Evolutionary conservation across 441 rosid species (phyloP).

Genomic region (California macrophylla): DNA sequence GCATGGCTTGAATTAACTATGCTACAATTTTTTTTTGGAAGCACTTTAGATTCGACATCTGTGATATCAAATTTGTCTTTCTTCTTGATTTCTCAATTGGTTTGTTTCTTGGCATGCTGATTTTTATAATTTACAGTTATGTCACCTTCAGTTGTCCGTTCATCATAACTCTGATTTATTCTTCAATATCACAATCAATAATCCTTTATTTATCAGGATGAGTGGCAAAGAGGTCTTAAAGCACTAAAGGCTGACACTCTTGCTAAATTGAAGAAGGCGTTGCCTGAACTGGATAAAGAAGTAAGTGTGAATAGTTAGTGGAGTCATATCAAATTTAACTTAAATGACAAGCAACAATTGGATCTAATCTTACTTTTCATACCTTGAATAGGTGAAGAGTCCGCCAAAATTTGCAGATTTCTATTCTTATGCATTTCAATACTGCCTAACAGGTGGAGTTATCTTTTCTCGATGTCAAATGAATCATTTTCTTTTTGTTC

Average conservation of each 20-base stretch:
- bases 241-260: constrained; percentile 54
- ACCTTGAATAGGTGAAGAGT: constrained; percentile 47
- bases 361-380: constrained; percentile 11
- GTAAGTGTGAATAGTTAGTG: constrained; percentile 23
- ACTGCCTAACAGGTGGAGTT: constrained; percentile 67
- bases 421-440: constrained; percentile 73
- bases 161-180: background rate
- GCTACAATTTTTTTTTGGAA: background rate
- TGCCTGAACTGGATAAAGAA: constrained; percentile 59
- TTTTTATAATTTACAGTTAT: background rate
- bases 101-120: background rate
- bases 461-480: constrained; percentile 9
- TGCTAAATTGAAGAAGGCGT: constrained; percentile 58
- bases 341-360: constrained; percentile 7
- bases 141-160: background rate
- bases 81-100: background rate
- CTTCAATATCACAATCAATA: constrained; percentile 1
- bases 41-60: background rate
- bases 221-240: constrained; percentile 75
- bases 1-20: background rate
- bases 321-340: background rate
- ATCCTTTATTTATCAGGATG: constrained; percentile 40
- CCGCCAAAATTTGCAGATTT: constrained; percentile 64
- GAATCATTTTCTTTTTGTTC: constrained; percentile 8
- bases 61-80: background rate